Conservation (phyloP, 1,139 yeast species). For the Meyerozyma athensensis region DNA sequence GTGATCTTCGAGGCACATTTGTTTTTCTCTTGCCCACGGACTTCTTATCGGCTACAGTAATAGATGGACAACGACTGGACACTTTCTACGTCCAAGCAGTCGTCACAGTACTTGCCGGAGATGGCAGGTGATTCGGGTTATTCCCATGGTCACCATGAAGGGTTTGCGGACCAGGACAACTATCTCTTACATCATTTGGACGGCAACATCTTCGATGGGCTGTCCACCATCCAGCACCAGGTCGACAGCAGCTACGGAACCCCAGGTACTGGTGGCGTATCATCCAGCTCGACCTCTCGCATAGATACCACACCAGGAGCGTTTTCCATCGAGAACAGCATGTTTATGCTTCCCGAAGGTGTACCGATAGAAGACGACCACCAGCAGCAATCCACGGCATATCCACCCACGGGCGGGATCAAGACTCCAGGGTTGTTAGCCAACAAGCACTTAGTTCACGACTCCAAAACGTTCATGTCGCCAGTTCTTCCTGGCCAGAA, state of each 20-base stretch:
- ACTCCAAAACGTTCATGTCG: constrained; percentile 20
- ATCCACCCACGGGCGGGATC: constrained; percentile 14
- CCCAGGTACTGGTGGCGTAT: constrained; percentile 1
- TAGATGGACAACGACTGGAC: constrained; percentile 3
- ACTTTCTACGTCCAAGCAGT: constrained; percentile 1
- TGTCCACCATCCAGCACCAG: neutral
- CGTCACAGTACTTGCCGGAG: neutral
- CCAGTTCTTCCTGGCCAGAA: constrained; percentile 45
- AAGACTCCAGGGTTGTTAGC: constrained; percentile 14
- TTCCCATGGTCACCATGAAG: neutral
- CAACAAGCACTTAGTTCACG: neutral
- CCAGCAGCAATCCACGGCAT: constrained; percentile 10
- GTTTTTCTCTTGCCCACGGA: neutral
- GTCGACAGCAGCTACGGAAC: constrained; percentile 1
- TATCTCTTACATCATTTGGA: constrained; percentile 9
- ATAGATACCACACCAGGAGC: constrained; percentile 3
- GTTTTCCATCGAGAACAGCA: constrained; percentile 8
- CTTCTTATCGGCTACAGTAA: neutral
- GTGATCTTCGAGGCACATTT: neutral
- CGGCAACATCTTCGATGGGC: constrained; percentile 1
- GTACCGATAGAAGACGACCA: constrained; percentile 6
- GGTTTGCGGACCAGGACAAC: constrained; percentile 5
- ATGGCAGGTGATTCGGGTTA: neutral
- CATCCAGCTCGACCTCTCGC: constrained; percentile 2
- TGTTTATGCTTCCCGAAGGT: constrained; percentile 12